Evolutionary conservation across 306 rosid genomes (phyloP), one percentile per base, ranked within the genome.

Genomic region (Boehmeria nivea): DNA sequence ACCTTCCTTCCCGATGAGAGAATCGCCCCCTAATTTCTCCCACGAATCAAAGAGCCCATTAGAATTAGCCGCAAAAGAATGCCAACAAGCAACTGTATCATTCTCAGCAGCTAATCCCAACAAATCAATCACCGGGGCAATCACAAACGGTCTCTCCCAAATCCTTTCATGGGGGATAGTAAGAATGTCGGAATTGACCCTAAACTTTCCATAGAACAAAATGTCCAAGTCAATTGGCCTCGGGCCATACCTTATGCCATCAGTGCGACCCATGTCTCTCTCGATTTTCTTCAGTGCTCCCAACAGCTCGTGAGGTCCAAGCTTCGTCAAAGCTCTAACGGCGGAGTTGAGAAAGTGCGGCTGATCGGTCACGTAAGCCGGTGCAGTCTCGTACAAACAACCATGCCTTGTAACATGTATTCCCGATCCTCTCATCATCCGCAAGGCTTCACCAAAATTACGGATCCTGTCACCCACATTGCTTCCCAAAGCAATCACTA

Each of bases 131-230:
- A 91, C 36, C 61, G 98, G 98, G 51, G 95, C 98, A 75, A 91
- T 60, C 24, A 91, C 95, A 75, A 91, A 91, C 0, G 96, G 96
- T 51, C 96, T 75, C 54, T 91, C 99, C 99, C 96, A 84, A 61
- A 84, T 87, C 77, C 89, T 81, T 79, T 87, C 95, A 46, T 91
- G 95, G 34, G 99, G 96, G 54, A 91, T 62, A 0, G 64, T 75
- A 54, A 91, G 95, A 54, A 77, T 65, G 51, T 81, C 79, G 18
- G 95, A 87, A 23, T 69, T 67, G 31, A 87, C 78, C 73, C 70
- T 72, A 40, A 52, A 75, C 70, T 78, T 87, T 54, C 95, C 99
- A 50, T 87, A 84, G 63, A 91, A 91, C 66, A 91, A 70, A 59
- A 91, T 80, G 70, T 91, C 99, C 33, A 84, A 75, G 80, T 91